Evolutionary conservation across 2,329 filamentous ascomycete genomes (phyloP).

Genomic region (Xylariaceae sp.): DNA sequence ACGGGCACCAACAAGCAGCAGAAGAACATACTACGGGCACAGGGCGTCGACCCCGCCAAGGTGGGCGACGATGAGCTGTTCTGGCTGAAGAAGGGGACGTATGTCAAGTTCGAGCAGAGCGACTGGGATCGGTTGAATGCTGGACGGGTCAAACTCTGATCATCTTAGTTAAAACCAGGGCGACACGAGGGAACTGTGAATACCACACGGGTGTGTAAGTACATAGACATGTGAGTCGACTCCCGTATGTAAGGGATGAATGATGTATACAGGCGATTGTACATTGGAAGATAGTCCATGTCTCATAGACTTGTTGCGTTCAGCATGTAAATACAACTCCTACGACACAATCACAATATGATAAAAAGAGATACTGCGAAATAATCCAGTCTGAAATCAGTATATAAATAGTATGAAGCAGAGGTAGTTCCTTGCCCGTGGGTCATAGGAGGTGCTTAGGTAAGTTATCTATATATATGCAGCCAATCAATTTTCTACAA

Average conservation of each 20-base stretch:
- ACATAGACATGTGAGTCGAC: no score
- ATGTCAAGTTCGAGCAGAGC: slow-evolving; percentile 65
- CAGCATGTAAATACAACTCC: not conserved
- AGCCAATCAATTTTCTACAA: no score
- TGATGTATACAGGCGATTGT: not conserved
- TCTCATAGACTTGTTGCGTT: not conserved
- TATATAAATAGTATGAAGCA: no score
- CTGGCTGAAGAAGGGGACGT: slow-evolving; percentile 68
- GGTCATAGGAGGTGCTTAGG: no score
- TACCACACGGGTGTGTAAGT: no score
- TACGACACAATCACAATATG: not conserved
- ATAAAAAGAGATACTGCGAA: no score
- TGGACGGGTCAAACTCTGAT: slow-evolving; percentile 70
- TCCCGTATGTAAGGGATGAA: not conserved
- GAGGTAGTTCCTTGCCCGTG: no score
- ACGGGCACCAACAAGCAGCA: slow-evolving; percentile 91
- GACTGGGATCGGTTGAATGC: slow-evolving; percentile 72
- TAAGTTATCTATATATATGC: no score
- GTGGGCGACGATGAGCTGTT: slow-evolving; percentile 54
- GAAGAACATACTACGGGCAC: slow-evolving; percentile 71
- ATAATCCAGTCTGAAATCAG: no score
- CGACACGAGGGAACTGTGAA: no score
- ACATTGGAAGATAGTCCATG: not conserved
- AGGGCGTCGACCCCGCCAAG: slow-evolving; percentile 71
- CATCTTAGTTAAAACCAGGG: not conserved